phyloP scores from a whole-genome alignment of 768 basidiomycete genomes.

The Xanthoconium purpureum region DNA sequence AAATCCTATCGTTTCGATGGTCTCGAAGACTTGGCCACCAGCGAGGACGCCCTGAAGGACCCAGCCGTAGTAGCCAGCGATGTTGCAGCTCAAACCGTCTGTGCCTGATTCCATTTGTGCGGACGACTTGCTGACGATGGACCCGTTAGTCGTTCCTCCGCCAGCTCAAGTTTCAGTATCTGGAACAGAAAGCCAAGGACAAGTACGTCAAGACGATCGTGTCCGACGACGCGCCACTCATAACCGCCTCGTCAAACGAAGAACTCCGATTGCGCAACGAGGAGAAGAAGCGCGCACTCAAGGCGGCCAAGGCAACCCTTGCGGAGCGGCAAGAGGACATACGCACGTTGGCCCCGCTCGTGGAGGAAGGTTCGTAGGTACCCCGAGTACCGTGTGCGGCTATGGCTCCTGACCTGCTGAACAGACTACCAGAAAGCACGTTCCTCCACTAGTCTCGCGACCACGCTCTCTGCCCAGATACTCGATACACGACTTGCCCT shows the following conservation, averaged over 20 bases:
- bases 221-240: constrained; percentile 78
- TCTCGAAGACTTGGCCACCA: constrained; percentile 24
- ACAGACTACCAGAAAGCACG: constrained; percentile 62
- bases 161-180: constrained; percentile 84
- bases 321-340: constrained; percentile 63
- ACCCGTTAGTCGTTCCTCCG: constrained; percentile 60
- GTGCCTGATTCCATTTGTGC: constrained; percentile 18
- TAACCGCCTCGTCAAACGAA: constrained; percentile 79
- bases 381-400: too few relatives aligned
- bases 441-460: constrained; percentile 49
- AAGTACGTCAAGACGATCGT: constrained; percentile 86
- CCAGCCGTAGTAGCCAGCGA: constrained; percentile 57
- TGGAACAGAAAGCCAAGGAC: constrained; percentile 89
- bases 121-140: constrained; percentile 1
- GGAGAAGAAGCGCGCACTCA: constrained; percentile 67
- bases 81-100: constrained; percentile 59
- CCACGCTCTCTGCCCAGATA: constrained; percentile 68
- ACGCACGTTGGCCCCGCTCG: constrained; percentile 57
- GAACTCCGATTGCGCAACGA: constrained; percentile 57
- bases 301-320: constrained; percentile 60
- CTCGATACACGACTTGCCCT: constrained; percentile 79
- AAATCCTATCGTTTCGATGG: constrained; percentile 29
- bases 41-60: constrained; percentile 40
- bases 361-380: constrained; percentile 57
- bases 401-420: neutral